A percentile compares a stretch with the other conserved stretches of the same genome.
Conservation (phyloP, 768 basidiomycete genomes). For the Kwoniella newhampshirensis region DNA sequence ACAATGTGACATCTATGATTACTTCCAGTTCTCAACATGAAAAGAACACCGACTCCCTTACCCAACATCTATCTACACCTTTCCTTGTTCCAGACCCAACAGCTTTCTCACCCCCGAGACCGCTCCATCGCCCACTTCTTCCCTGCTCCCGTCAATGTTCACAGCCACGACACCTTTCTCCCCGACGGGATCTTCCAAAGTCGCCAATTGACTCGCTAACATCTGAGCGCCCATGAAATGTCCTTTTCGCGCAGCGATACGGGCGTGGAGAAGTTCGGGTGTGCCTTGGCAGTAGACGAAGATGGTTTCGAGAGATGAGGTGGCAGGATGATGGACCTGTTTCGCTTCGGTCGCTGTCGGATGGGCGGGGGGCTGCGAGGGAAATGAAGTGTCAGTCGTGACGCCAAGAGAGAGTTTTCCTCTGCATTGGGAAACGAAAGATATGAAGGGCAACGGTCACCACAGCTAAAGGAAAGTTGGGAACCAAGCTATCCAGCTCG, state of each 20-base stretch:
- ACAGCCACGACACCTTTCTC: conserved; percentile 45
- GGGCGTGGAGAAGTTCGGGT: conserved; percentile 38
- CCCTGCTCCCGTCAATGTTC: conserved; percentile 38
- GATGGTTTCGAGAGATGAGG: conserved; percentile 61
- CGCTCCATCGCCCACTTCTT: conserved; percentile 40
- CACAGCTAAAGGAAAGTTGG: too few species aligned
- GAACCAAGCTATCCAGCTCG: too few species aligned
- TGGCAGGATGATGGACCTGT: conserved; percentile 47
- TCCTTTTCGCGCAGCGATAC: conserved; percentile 49
- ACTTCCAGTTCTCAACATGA: too few species aligned
- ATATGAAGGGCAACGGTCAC: too few species aligned
- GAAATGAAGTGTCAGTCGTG: neutral
- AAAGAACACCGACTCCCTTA: too few species aligned
- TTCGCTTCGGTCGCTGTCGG: conserved; percentile 34
- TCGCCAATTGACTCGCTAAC: conserved; percentile 49
- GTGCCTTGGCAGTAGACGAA: conserved; percentile 66
- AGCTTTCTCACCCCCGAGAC: conserved; percentile 33
- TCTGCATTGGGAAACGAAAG: too few species aligned
- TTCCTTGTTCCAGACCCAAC: conserved; percentile 8
- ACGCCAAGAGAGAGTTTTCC: neutral
- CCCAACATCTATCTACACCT: neutral
- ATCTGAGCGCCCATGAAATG: conserved; percentile 52
- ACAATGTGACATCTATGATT: too few species aligned
- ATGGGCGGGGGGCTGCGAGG: conserved; percentile 38
- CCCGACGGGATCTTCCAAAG: conserved; percentile 46